phyloP scores from a whole-genome alignment of 306 rosid species.

The Ammopiptanthus mongolicus region DNA sequence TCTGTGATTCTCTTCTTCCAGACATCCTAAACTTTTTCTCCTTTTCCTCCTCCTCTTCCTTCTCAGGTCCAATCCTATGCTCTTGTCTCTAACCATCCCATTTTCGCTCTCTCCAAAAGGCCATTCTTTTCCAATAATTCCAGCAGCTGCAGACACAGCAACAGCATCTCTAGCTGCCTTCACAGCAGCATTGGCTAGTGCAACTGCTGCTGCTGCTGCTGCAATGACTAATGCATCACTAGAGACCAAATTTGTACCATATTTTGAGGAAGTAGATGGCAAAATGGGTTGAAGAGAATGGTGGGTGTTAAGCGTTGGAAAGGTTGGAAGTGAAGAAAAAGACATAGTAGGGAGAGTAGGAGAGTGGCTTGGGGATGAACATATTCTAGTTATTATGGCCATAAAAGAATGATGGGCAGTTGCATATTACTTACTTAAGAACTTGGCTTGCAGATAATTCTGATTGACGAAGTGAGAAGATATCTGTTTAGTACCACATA shows the following conservation, averaged over 20 bases:
- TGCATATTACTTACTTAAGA: not conserved
- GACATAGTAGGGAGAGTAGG: slow-evolving; percentile 49
- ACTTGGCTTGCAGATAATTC: slow-evolving; percentile 15
- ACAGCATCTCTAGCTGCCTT: slow-evolving; percentile 41
- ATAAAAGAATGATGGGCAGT: slow-evolving; percentile 27
- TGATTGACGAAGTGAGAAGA: not conserved
- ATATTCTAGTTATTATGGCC: slow-evolving; percentile 45
- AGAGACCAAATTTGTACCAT: slow-evolving; percentile 34
- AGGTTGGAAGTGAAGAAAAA: slow-evolving; percentile 40
- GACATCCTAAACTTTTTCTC: slow-evolving; percentile 33
- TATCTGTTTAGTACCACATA: not conserved
- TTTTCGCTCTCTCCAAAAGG: slow-evolving; percentile 26
- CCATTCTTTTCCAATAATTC: slow-evolving; percentile 27
- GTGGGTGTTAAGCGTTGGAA: slow-evolving; percentile 37
- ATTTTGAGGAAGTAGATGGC: slow-evolving; percentile 30
- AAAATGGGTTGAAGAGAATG: slow-evolving; percentile 33
- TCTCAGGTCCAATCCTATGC: slow-evolving; percentile 35
- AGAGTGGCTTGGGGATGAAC: slow-evolving; percentile 50
- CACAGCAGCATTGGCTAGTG: slow-evolving; percentile 29
- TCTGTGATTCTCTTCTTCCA: slow-evolving; percentile 23
- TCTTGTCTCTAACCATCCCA: slow-evolving; percentile 11
- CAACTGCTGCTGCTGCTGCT: slow-evolving; percentile 42
- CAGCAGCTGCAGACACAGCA: slow-evolving; percentile 14
- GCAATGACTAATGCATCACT: slow-evolving; percentile 40
- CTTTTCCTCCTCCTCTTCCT: slow-evolving; percentile 53